phyloP scores from a whole-genome alignment of 495 filamentous ascomycete species.

The Hypomontagnella submonticulosa region DNA sequence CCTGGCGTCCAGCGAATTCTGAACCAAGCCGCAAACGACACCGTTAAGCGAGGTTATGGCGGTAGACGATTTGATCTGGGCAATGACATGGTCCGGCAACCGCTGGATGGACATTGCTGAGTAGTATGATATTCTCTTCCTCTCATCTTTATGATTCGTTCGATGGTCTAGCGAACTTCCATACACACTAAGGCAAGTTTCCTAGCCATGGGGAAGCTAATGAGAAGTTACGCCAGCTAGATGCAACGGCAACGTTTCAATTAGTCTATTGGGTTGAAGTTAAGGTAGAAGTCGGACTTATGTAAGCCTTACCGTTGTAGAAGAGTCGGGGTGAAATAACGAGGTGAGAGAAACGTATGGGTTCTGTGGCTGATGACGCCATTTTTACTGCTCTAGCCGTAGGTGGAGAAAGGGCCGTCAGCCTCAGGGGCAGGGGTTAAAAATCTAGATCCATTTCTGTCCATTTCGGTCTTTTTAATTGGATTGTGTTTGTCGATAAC shows the following conservation, averaged over 20 bases:
- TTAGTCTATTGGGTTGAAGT: no score
- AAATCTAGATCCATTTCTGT: not conserved
- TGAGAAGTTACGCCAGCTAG: not conserved
- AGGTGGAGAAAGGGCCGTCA: constrained; percentile 15
- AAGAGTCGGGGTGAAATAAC: no score
- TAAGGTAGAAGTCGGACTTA: constrained; percentile 1
- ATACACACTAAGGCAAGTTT: not conserved
- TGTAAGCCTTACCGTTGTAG: no score
- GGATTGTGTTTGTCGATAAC: constrained; percentile 13
- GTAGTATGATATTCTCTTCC: not conserved
- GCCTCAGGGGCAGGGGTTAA: constrained; percentile 4
- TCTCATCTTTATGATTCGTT: constrained; percentile 27
- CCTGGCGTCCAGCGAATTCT: constrained; percentile 87
- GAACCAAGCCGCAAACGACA: constrained; percentile 78
- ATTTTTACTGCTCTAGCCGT: constrained; percentile 5
- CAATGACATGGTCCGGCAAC: constrained; percentile 77
- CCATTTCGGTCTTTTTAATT: constrained; percentile 24
- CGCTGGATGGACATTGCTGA: constrained; percentile 70
- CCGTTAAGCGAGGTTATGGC: constrained; percentile 78
- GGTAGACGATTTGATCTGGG: constrained; percentile 89
- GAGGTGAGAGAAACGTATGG: not conserved
- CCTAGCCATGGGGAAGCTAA: not conserved
- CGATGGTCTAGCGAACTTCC: not conserved
- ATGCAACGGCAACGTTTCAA: not conserved
- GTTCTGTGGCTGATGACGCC: constrained; percentile 25